Evolutionary conservation across 2,329 filamentous ascomycete genomes (phyloP), one percentile per base, ranked within the genome.

Genomic region (Fusarium chlamydosporum): DNA sequence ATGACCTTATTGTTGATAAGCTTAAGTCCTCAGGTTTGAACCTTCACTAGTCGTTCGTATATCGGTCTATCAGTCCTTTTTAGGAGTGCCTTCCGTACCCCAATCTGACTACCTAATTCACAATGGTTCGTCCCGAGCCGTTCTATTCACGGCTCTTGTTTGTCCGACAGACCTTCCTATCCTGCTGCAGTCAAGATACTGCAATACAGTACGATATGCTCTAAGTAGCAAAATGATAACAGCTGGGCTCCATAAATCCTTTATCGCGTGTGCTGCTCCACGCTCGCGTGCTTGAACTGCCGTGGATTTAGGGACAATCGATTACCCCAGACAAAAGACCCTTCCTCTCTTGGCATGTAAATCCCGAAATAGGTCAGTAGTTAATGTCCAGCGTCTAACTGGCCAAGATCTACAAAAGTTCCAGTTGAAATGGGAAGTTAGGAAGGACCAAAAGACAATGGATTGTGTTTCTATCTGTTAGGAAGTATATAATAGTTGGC

Each of bases 101-200:
- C 27, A 52, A 40, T 16, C 47, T 61, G 43, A 51, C 27, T 35
- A 29, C 15, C 43, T 33, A 27, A 42, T 61, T 37, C 37, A 13
- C 26, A 23, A 51, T 68, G 46, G 50, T 54, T 55, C 65, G 65
- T 61, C 55, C 65, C 65, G 65, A 61, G 18, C 61, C 66, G 65
- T 46, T 43, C 34, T 41, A 33, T 31, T 48, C 41, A 41, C 51
- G 50, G 56, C 26, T 52, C 27, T 50, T 52, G 43, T 38, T 40
- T 55, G 15, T 47, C 41, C 35, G 31, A 13, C 1, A 42, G 65
- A 68, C 65, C 65, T 68, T 69, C 65, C 65, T 53, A 34, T 68
- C 55, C 48, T 26, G 65, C 40, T 23, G 52, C 26, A n/a, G 18
- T 26, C 46, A 37, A 27, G 23, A 26, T 48, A 34, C 26, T 50